A percentile compares a stretch with the other conserved stretches of the same genome.
phyloP scores from a whole-genome alignment of 805 yeast genomes.

The Wickerhamomyces chambardii region DNA sequence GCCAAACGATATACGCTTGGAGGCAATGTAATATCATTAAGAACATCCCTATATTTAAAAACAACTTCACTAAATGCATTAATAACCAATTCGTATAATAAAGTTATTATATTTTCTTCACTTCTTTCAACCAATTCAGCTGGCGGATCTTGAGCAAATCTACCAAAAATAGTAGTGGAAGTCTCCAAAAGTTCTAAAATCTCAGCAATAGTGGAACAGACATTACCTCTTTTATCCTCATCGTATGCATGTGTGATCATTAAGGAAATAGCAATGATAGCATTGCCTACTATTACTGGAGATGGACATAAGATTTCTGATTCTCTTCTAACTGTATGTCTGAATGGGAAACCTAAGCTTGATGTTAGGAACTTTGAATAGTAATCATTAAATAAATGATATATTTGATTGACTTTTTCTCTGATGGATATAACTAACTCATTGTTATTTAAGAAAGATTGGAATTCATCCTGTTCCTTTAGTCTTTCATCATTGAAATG shows the following conservation, averaged over 20 bases:
- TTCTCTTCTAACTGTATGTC: slow-evolving; percentile 27
- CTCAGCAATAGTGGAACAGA: slow-evolving; percentile 47
- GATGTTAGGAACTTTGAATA: slow-evolving; percentile 13
- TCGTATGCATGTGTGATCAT: slow-evolving; percentile 50
- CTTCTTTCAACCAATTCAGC: slow-evolving; percentile 10
- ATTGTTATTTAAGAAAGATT: background rate
- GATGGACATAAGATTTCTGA: slow-evolving; percentile 53
- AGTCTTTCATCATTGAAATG: background rate
- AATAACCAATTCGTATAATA: slow-evolving; percentile 56
- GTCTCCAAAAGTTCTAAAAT: slow-evolving; percentile 50
- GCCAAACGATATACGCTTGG: slow-evolving; percentile 61
- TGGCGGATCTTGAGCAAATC: slow-evolving; percentile 30
- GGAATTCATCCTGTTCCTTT: background rate
- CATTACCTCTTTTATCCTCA: slow-evolving; percentile 51
- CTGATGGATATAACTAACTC: background rate
- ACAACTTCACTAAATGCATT: slow-evolving; percentile 58
- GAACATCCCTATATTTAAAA: slow-evolving; percentile 48
- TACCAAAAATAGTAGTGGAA: slow-evolving; percentile 45
- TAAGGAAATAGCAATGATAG: slow-evolving; percentile 52
- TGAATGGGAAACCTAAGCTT: slow-evolving; percentile 19
- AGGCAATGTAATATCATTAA: slow-evolving; percentile 56
- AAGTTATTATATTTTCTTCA: slow-evolving; percentile 34
- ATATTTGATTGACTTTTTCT: too few relatives aligned
- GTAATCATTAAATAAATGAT: slow-evolving; percentile 4
- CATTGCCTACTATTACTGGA: slow-evolving; percentile 57